phyloP scores from a whole-genome alignment of 257 asterid genomes.

The Ehretia macrophylla region DNA sequence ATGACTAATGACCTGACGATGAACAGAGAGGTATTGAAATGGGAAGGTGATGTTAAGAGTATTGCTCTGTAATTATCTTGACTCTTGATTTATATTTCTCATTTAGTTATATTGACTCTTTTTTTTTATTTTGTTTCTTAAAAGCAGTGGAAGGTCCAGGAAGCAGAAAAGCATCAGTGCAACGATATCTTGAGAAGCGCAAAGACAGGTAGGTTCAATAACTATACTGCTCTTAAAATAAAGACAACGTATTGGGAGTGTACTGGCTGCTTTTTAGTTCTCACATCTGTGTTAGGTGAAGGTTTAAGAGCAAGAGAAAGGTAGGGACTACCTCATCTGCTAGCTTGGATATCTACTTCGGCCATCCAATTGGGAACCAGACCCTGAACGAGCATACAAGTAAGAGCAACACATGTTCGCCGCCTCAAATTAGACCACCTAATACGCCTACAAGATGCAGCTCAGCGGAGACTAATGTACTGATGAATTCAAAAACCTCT shows the following conservation, averaged over 20 bases:
- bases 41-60: background rate
- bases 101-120: slow-evolving; percentile 11
- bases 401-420: slow-evolving; percentile 38
- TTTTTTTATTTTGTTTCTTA: slow-evolving; percentile 16
- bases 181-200: slow-evolving; percentile 87
- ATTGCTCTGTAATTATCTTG: too few species aligned
- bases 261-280: slow-evolving; percentile 26
- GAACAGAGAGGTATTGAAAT: background rate
- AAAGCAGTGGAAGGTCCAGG: slow-evolving; percentile 63
- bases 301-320: slow-evolving; percentile 94
- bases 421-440: slow-evolving; percentile 44
- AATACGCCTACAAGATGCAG: slow-evolving; percentile 47
- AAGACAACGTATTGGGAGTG: slow-evolving; percentile 13
- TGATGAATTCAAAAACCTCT: slow-evolving; percentile 37
- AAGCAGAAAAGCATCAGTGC: slow-evolving; percentile 82
- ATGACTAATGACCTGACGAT: background rate
- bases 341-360: slow-evolving; percentile 46
- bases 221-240: slow-evolving; percentile 11
- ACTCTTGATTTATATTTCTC: background rate
- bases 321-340: slow-evolving; percentile 50
- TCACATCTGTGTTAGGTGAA: slow-evolving; percentile 78
- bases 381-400: slow-evolving; percentile 31
- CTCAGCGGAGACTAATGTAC: slow-evolving; percentile 42
- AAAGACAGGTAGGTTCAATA: slow-evolving; percentile 78
- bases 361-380: slow-evolving; percentile 42